Evolutionary conservation across 2,329 filamentous ascomycete species (phyloP), one percentile per base, ranked within the genome.

Genomic region (Thelonectria rubi): DNA sequence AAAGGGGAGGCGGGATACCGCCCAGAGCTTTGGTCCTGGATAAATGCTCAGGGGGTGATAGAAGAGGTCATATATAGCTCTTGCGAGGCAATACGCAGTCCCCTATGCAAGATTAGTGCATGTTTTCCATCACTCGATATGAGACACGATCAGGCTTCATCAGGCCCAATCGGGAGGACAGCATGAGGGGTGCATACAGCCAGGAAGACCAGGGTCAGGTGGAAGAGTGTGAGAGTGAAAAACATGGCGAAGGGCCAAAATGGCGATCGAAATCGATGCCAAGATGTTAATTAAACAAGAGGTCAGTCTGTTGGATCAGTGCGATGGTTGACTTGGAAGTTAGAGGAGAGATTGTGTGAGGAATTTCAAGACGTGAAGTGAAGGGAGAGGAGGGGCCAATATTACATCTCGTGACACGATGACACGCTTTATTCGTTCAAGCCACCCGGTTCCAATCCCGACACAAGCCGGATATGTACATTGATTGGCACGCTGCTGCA

Each of bases 11-110:
- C 40, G 46, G 9, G 32, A 51, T 11, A 18, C 17, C 3, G 50
- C 51, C 55, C 55, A 63, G 3, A 52, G 30, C 15, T 43, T 45
- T 5, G 60, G 60, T 1, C 60, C 60, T 6, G 60, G 60, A 15
- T 26, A 63, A 2, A 37, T 34, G 2, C 46, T 48, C 4, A 63
- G 46, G 1, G 60, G 60, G 45, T 59, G 46, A 30, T 55, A 37
- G 12, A 32, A 55, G 5, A 63, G 6, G 20, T 55, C 43, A n/a
- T 60, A 55, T 34, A 51, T 30, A 6, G 45, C 45, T 26, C 21
- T 30, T 15, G 6, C 21, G 14, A 47, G 12, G 12, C 14, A 24
- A 21, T 47, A 47, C 21, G 45, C 21, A 9, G 45, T 30, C 30
- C 15, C 45, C 45, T 47, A 14, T 6, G 45, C 12, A 17, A 10